Percentiles rank a stretch among this genome's conserved stretches.
Conservation (phyloP, 371 early-diverging fungal species). For the Syncephalastrum racemosum region DNA sequence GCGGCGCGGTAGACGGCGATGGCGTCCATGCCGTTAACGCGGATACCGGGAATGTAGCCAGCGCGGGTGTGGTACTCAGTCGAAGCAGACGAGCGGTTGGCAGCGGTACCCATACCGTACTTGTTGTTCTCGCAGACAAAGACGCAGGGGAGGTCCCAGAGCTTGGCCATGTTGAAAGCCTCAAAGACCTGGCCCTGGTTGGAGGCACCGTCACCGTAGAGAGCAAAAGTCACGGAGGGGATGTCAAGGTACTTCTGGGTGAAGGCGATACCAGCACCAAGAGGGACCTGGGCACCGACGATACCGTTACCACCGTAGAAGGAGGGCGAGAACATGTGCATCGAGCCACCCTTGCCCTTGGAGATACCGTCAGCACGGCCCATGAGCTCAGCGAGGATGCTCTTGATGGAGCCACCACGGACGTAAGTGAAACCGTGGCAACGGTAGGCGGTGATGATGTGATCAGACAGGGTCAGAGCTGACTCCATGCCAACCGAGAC, state of each 20-base stretch:
- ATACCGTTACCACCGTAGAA: constrained; percentile 99
- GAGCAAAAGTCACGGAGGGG: constrained; percentile 81
- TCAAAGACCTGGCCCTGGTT: constrained; percentile 99
- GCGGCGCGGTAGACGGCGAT: constrained; percentile 90
- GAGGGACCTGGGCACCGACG: constrained; percentile 99
- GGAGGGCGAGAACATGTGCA: constrained; percentile 98
- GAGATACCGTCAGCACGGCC: constrained; percentile 91
- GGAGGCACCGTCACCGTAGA: constrained; percentile 99
- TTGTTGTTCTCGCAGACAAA: constrained; percentile 99
- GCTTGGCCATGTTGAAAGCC: constrained; percentile 99
- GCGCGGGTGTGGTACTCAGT: constrained; percentile 96
- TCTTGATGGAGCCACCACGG: constrained; percentile 79
- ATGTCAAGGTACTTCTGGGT: constrained; percentile 90
- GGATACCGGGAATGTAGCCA: constrained; percentile 92
- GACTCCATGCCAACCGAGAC: constrained; percentile 95
- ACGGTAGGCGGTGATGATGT: constrained; percentile 97
- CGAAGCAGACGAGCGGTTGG: constrained; percentile 88
- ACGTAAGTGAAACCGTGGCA: constrained; percentile 98
- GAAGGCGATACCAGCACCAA: constrained; percentile 97
- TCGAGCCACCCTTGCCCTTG: constrained; percentile 99
- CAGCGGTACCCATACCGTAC: constrained; percentile 99
- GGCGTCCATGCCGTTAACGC: constrained; percentile 95
- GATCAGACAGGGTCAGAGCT: constrained; percentile 86
- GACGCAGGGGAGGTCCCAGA: constrained; percentile 96
- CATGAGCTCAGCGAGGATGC: constrained; percentile 88